These are phyloP conservation scores for Beta lomatogona DNA, from an alignment of 179 eudicot genomes.

Conservation along the genomic window DNA sequence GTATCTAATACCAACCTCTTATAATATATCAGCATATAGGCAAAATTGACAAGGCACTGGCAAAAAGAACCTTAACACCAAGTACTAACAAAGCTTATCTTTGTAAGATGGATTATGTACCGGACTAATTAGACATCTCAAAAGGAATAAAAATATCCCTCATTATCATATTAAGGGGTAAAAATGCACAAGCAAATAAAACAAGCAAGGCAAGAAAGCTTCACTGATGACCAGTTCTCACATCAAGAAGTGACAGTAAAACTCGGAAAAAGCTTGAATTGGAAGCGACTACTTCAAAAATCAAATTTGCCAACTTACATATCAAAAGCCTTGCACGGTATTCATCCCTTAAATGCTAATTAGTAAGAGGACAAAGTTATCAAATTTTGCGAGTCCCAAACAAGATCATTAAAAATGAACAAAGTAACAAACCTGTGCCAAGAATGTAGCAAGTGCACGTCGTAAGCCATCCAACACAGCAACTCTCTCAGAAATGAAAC, in stretches of 20 bases:
- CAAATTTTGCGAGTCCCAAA: not conserved
- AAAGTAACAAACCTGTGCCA: slow-evolving; percentile 95
- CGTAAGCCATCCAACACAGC: slow-evolving; percentile 66
- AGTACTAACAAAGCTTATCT: not conserved
- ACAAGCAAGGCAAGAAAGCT: not conserved
- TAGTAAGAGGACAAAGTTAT: not conserved
- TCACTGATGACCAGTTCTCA: not conserved
- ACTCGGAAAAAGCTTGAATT: not conserved
- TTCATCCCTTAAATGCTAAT: not conserved
- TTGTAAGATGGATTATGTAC: not conserved
- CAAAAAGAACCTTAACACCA: not conserved
- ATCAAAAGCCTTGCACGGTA: slow-evolving; percentile 1
- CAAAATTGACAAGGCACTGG: not conserved
- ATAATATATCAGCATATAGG: not conserved
- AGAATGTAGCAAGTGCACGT: slow-evolving; percentile 67
- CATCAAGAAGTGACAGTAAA: not conserved
- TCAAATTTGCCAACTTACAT: not conserved
- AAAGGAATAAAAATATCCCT: too few relatives aligned
- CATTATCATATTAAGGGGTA: not conserved
- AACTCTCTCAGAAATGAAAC: slow-evolving; percentile 73
- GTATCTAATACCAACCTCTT: not conserved
- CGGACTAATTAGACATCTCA: not conserved
- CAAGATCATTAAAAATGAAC: slow-evolving; percentile 1
- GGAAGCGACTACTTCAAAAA: not conserved
- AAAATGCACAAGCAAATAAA: not conserved